Conservation (phyloP, 1,139 yeast species). For the Candida sanyaensis region DNA sequence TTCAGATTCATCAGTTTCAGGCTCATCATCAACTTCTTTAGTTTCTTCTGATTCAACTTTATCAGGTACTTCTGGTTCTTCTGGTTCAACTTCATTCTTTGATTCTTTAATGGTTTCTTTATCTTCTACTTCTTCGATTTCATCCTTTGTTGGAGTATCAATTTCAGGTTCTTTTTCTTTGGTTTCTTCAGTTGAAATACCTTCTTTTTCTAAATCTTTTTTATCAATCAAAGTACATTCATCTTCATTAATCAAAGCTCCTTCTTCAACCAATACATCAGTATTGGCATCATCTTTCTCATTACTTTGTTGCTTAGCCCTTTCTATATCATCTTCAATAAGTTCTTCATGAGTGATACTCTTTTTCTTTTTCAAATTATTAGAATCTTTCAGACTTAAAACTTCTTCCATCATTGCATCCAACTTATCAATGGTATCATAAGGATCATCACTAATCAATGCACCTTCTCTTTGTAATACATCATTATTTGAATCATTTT, state of each 20-base stretch:
- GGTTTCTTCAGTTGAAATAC: slow-evolving; percentile 7
- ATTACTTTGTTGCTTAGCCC: slow-evolving; percentile 16
- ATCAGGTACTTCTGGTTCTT: slow-evolving; percentile 1
- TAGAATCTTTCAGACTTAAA: slow-evolving; percentile 21
- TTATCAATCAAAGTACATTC: slow-evolving; percentile 33
- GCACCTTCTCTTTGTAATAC: slow-evolving; percentile 48
- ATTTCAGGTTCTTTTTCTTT: slow-evolving; percentile 4
- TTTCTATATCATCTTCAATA: slow-evolving; percentile 11
- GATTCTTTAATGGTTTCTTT: slow-evolving; percentile 4
- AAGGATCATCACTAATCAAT: slow-evolving; percentile 49
- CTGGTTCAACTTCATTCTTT: slow-evolving; percentile 6
- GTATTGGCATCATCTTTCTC: slow-evolving; percentile 48
- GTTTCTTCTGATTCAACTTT: slow-evolving; percentile 8
- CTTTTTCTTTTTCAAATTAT: slow-evolving; percentile 6
- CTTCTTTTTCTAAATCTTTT: slow-evolving; percentile 10
- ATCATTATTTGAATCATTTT: slow-evolving; percentile 44
- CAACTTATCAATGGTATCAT: slow-evolving; percentile 38
- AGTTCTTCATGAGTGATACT: slow-evolving; percentile 7
- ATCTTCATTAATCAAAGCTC: slow-evolving; percentile 49
- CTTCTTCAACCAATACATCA: slow-evolving; percentile 39
- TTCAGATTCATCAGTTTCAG: background rate
- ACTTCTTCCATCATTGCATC: slow-evolving; percentile 46
- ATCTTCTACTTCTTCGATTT: background rate
- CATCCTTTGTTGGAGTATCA: slow-evolving; percentile 5
- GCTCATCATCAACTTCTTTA: slow-evolving; percentile 7